phyloP scores from a whole-genome alignment of 345 rosid genomes.

The Euphorbia peplus region DNA sequence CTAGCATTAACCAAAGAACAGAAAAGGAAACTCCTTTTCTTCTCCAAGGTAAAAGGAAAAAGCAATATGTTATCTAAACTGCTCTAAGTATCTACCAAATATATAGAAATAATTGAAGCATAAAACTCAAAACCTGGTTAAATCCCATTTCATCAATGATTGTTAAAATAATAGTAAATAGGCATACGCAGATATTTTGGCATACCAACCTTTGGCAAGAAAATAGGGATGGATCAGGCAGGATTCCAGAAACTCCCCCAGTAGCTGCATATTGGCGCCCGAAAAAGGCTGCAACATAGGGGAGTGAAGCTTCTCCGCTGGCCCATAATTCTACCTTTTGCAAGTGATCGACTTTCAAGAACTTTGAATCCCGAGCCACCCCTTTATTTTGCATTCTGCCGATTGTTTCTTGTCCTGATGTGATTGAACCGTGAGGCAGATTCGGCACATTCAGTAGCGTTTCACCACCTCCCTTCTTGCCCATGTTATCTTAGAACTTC shows the following conservation, averaged over 20 bases:
- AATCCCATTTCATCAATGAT: neutral
- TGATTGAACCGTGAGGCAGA: no score
- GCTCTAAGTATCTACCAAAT: neutral
- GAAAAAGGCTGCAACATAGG: conserved; percentile 56
- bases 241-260: conserved; percentile 38
- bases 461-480: conserved; percentile 37
- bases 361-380: conserved; percentile 33
- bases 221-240: conserved; percentile 48
- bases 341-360: conserved; percentile 61
- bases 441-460: conserved; percentile 3
- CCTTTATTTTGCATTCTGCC: no score
- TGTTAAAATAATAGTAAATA: neutral
- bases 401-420: no score
- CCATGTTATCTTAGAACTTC: conserved; percentile 30
- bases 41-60: neutral
- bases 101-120: neutral
- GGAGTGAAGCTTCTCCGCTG: conserved; percentile 45
- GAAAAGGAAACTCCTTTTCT: neutral
- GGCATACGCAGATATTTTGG: no score
- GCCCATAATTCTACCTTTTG: conserved; percentile 67
- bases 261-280: conserved; percentile 59
- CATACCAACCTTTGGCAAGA: conserved; percentile 49
- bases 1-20: neutral
- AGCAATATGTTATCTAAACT: neutral
- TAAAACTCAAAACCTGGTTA: neutral